phyloP scores from a whole-genome alignment of 768 basidiomycete genomes.

The Panus rudis region DNA sequence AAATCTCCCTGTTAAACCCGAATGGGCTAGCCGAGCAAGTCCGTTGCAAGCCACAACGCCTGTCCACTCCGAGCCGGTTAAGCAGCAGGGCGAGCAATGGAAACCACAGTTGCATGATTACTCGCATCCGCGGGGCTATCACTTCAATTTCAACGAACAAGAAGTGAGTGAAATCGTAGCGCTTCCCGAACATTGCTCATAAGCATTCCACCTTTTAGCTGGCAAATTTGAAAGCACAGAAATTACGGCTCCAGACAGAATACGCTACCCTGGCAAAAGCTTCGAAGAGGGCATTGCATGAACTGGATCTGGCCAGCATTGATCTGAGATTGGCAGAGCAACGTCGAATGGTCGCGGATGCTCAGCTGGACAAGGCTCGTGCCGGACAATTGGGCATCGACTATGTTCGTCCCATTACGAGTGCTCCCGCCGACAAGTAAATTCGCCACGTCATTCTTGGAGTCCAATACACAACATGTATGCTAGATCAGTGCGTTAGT shows the following conservation, averaged over 20 bases:
- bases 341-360: constrained; percentile 50
- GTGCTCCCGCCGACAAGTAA: too few relatives aligned
- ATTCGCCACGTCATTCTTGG: too few relatives aligned
- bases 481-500: background rate
- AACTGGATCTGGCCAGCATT: constrained; percentile 51
- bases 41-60: background rate
- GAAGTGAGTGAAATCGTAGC: too few relatives aligned
- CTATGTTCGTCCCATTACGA: constrained; percentile 5
- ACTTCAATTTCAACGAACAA: too few relatives aligned
- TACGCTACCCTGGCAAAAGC: constrained; percentile 6
- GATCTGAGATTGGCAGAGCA: constrained; percentile 55
- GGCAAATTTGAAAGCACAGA: constrained; percentile 6
- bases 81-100: background rate
- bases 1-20: constrained; percentile 12
- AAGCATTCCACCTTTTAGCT: background rate
- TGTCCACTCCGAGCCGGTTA: background rate
- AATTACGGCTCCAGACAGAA: constrained; percentile 5
- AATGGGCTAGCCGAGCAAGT: background rate
- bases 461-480: too few relatives aligned
- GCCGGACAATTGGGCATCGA: constrained; percentile 59
- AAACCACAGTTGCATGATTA: background rate
- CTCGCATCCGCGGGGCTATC: background rate
- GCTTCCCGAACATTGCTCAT: background rate
- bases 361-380: constrained; percentile 55
- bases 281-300: constrained; percentile 42